Base-by-base conservation (phyloP, 495 filamentous ascomycete genomes). In the Pseudevernia furfuracea region DNA sequence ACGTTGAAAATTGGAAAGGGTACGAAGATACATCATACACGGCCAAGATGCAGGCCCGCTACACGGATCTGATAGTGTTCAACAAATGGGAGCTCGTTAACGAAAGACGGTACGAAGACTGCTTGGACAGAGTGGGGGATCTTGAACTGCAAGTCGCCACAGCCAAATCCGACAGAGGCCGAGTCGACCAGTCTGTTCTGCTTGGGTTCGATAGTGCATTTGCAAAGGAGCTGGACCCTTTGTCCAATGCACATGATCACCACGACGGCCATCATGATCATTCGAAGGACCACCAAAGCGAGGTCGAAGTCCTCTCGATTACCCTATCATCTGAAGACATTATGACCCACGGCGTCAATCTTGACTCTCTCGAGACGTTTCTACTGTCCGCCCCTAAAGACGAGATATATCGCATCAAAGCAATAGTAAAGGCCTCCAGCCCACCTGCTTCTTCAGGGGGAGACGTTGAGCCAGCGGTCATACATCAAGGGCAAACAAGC, bases 1-100 rank as follows among this genome's bases (percentile, higher is more conserved):
- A 98, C 74, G 91, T 94, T 8, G 94, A 97, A 82, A 97, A 97
- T 74, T 98, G 92, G 92, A 80, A 84, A 67, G 94, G 94, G 1
- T 98, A 98, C 71, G 91, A 90, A 68, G 92, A 96, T 77, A 96
- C 91, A 17, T 86, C 82, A 36, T 92, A 89, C 53, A 94, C 91
- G 58, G 91, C 91, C n/a, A 85, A 88, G 71, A 75, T 93, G 58
- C 91, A 96, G 77, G 91, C 90, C 34, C 74, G 80, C 70, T 97
- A 96, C 75, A 98, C 94, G 55, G 94, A 98, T 79, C 71, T 97
- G 67, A 87, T 98, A 58, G 81, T 98, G 32, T 87, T 96, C 64
- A 98, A 97, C 76, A 98, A 98, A 77, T 97, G 93, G 92, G 94
- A 98, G 74, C 60, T 67, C 4, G 83, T 84, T 5, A 79, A 74